These are phyloP conservation scores for Grosmannia huntii DNA, from an alignment of 2,329 filamentous ascomycete species.

Conservation along the genomic window DNA sequence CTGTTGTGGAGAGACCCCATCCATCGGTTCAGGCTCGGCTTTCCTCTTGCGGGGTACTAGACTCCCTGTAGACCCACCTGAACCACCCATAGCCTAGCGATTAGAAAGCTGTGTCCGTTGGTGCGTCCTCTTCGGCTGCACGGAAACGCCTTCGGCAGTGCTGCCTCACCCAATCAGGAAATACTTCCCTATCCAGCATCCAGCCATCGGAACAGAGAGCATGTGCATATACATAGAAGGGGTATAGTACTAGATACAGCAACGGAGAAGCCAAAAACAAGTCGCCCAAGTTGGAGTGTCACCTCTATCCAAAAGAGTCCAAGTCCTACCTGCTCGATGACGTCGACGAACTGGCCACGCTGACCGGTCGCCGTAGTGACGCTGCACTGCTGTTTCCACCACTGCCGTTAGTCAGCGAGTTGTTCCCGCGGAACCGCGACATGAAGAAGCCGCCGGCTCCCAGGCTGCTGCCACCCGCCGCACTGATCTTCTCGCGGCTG, in stretches of 20 bases:
- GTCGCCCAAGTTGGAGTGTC: neutral
- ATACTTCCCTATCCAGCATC: too few species aligned
- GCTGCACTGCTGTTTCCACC: neutral
- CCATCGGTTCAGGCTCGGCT: slow-evolving; percentile 1
- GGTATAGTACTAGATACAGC: neutral
- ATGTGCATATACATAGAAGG: neutral
- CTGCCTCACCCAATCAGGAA: too few species aligned
- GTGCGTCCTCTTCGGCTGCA: neutral
- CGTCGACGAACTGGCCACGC: slow-evolving; percentile 10
- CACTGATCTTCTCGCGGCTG: neutral
- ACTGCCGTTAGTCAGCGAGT: neutral
- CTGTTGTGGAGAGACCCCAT: slow-evolving; percentile 1
- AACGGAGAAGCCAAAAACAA: neutral
- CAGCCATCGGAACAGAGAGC: neutral
- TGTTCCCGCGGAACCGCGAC: slow-evolving; percentile 7
- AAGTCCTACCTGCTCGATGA: slow-evolving; percentile 5
- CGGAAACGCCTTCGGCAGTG: neutral
- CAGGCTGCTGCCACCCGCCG: neutral
- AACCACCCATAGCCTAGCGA: neutral
- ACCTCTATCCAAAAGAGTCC: neutral
- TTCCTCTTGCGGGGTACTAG: neutral
- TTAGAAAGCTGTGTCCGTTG: neutral
- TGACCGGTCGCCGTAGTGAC: slow-evolving; percentile 6
- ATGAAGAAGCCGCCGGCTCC: slow-evolving; percentile 6
- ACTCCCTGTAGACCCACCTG: neutral